Evolutionary conservation across 2,329 filamentous ascomycete species (phyloP).

Genomic region (Penicillium sp.): DNA sequence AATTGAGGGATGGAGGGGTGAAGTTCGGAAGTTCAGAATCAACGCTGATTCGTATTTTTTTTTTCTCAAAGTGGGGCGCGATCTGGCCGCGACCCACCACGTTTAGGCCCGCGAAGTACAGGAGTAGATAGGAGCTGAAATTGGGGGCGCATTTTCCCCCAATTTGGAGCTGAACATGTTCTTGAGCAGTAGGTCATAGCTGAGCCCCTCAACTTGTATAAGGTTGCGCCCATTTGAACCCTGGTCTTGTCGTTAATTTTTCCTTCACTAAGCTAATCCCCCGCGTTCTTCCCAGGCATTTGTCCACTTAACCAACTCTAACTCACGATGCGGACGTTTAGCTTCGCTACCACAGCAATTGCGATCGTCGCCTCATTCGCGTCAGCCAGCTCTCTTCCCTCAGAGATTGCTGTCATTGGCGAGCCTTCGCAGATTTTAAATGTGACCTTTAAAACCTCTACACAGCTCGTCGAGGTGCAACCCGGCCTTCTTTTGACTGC

Average conservation of each 20-base stretch:
- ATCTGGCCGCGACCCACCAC: background rate
- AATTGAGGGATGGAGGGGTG: background rate
- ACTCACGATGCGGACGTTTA: background rate
- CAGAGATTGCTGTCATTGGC: background rate
- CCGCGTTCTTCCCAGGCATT: too few species aligned
- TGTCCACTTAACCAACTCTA: too few species aligned
- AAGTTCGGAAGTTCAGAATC: conserved; percentile 9
- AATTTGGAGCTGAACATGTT: too few species aligned
- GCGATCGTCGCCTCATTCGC: background rate
- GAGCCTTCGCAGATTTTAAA: background rate
- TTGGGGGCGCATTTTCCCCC: too few species aligned
- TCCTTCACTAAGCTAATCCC: too few species aligned
- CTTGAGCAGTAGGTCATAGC: too few species aligned
- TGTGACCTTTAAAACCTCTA: background rate
- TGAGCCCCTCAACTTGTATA: too few species aligned
- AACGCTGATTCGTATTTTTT: conserved; percentile 1
- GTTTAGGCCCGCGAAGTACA: background rate
- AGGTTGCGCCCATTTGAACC: too few species aligned
- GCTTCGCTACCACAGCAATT: background rate
- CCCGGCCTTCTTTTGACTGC: background rate
- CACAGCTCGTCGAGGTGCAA: background rate
- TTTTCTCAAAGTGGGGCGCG: background rate
- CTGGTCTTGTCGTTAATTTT: too few species aligned
- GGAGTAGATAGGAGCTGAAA: too few species aligned
- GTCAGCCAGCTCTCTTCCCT: background rate